phyloP scores from a whole-genome alignment of 352 stramenopile species.

The Phytopythium mirpurense region DNA sequence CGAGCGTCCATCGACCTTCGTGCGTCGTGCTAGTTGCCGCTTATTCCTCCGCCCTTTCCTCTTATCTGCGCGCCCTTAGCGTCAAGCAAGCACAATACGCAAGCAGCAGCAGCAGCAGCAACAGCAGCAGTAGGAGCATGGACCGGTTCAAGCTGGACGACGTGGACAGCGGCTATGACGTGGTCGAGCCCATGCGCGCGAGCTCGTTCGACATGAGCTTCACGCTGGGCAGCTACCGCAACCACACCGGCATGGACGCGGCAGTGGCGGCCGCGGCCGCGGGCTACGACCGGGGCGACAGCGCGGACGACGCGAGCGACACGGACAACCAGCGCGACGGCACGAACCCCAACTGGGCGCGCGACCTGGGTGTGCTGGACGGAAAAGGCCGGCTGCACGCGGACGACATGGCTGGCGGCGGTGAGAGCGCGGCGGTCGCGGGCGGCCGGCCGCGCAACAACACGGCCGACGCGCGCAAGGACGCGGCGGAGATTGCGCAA shows the following conservation, averaged over 20 bases:
- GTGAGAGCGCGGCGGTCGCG: not conserved
- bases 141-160: slow-evolving; percentile 80
- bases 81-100: no score
- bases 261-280: slow-evolving; percentile 12
- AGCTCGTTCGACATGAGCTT: slow-evolving; percentile 89
- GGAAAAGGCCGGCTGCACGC: slow-evolving; percentile 46
- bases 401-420: slow-evolving; percentile 21
- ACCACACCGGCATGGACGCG: slow-evolving; percentile 12
- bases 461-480: slow-evolving; percentile 23
- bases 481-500: slow-evolving; percentile 43
- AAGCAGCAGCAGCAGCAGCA: no score
- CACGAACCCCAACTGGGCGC: slow-evolving; percentile 7
- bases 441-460: slow-evolving; percentile 12
- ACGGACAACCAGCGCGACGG: slow-evolving; percentile 19
- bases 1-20: no score
- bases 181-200: slow-evolving; percentile 78
- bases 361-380: slow-evolving; percentile 14
- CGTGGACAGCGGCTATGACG: slow-evolving; percentile 73
- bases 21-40: no score
- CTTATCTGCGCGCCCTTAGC: no score
- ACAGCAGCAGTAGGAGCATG: no score
- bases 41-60: no score
- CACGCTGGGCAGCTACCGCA: slow-evolving; percentile 54
- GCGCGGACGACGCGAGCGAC: slow-evolving; percentile 16
- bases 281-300: slow-evolving; percentile 15